phyloP scores from a whole-genome alignment of 768 basidiomycete genomes.

The Amanita muscaria region DNA sequence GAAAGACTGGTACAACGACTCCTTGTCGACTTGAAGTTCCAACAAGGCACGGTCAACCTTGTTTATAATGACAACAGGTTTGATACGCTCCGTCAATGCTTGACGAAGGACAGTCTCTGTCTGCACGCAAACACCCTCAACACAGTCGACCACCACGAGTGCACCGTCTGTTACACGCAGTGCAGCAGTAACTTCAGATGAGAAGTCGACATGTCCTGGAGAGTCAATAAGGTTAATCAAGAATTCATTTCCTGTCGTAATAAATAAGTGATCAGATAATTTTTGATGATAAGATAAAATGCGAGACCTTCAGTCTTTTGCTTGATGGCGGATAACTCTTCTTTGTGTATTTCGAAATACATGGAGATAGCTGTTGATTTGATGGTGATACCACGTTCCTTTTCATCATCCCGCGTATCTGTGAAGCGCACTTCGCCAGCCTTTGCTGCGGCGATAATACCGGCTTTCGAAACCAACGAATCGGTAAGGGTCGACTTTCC shows the following conservation, averaged over 20 bases:
- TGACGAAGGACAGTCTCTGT: slow-evolving; percentile 99
- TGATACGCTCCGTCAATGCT: slow-evolving; percentile 95
- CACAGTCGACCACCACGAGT: slow-evolving; percentile 98
- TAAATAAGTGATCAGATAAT: background rate
- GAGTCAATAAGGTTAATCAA: slow-evolving; percentile 99
- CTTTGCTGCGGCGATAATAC: slow-evolving; percentile 93
- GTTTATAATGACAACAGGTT: slow-evolving; percentile 99
- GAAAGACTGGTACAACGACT: slow-evolving; percentile 97
- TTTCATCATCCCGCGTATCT: slow-evolving; percentile 96
- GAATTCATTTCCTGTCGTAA: slow-evolving; percentile 73
- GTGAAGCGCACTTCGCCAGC: slow-evolving; percentile 97
- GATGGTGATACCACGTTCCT: slow-evolving; percentile 99
- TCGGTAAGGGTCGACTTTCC: slow-evolving; percentile 99
- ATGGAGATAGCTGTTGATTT: slow-evolving; percentile 99
- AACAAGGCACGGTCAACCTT: slow-evolving; percentile 99
- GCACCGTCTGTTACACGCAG: slow-evolving; percentile 99
- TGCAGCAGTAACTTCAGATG: slow-evolving; percentile 98
- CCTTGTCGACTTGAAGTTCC: slow-evolving; percentile 95
- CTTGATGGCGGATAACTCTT: slow-evolving; percentile 75
- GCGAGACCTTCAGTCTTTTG: slow-evolving; percentile 89
- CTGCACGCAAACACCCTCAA: slow-evolving; percentile 99
- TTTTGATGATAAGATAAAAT: slow-evolving; percentile 9
- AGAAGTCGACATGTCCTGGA: slow-evolving; percentile 99
- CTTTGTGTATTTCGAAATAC: slow-evolving; percentile 96
- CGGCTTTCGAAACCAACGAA: slow-evolving; percentile 97